Percentiles rank a stretch among this genome's conserved stretches.
Conservation (phyloP, 2,329 filamentous ascomycete species). For the Aspergillus chevalieri region DNA sequence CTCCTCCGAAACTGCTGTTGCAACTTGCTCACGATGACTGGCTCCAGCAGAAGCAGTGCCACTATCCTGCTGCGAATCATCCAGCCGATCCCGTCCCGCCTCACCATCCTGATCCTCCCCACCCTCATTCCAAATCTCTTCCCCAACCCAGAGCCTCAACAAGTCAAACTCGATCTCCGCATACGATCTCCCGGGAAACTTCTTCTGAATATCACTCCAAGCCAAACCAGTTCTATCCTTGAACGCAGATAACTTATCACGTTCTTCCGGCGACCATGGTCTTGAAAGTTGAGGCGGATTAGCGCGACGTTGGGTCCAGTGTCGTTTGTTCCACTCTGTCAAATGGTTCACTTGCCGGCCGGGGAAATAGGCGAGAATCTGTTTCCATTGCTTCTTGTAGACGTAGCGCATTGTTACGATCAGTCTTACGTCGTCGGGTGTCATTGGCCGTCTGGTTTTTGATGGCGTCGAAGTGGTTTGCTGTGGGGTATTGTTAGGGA, state of each 20-base stretch:
- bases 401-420: conserved; percentile 26
- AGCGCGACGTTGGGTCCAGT: conserved; percentile 23
- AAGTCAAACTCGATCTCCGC: conserved; percentile 30
- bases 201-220: conserved; percentile 23
- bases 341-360: conserved; percentile 16
- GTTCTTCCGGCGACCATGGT: conserved; percentile 26
- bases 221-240: conserved; percentile 22
- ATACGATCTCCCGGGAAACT: conserved; percentile 23
- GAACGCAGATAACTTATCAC: conserved; percentile 18
- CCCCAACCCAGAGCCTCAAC: conserved; percentile 25
- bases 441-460: conserved; percentile 15
- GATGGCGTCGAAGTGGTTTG: conserved; percentile 10
- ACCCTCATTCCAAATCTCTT: conserved; percentile 10
- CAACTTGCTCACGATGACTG: too few species aligned
- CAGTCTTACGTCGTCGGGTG: conserved; percentile 27
- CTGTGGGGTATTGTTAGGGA: not conserved
- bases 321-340: conserved; percentile 20
- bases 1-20: too few species aligned
- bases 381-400: conserved; percentile 22
- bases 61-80: too few species aligned
- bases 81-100: not conserved
- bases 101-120: not conserved
- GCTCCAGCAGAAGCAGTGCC: too few species aligned
- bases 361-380: conserved; percentile 25
- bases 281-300: conserved; percentile 21